Base-by-base conservation (phyloP, 257 asterid genomes). In the Plantago elongata region DNA sequence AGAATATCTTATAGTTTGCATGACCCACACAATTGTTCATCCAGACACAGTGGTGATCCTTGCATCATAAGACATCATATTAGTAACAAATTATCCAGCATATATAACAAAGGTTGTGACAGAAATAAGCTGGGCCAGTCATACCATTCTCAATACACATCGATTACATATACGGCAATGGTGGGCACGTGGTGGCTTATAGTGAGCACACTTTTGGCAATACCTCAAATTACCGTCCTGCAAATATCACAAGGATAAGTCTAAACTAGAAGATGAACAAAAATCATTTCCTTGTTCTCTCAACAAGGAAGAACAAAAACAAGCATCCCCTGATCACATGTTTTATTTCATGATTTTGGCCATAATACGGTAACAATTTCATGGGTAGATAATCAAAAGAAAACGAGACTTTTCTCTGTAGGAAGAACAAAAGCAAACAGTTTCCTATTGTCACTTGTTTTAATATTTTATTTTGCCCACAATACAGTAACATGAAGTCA, bases 31-130 rank as follows among this genome's bases (percentile, higher is more conserved):
- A 91, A 57, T 88, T 91, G 72, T 88, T 88, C 89, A 91, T 77
- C 96, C 98, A 91, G 64, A 88, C 74, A 63, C 98, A 88, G 66
- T 91, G 96, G 77, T 88, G 96, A 83, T 91, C 96, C 98, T 91
- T 67, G 71, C 68, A 82, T 77, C 74, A 78, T 66, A 67, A 82
- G 68, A 69, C 72, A 77, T 69, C 50, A 70, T 42, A 77, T 81
- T 57, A n/a, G n/a, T n/a, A 76, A 70, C 55, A 61, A 74, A 69
- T 61, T 79, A 67, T 68, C 64, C 47, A 68, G 37, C 67, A 65
- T 30, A 73, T 59, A 65, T 18, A 50, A 75, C 69, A 66, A 51
- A 75, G 75, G 62, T 69, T 10, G 57, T 16, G 37, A 57, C 60
- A 73, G n/a, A 61, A 69, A 45, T 57, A 69, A 78, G 60, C 69